A percentile compares a stretch with the other conserved stretches of the same genome.
phyloP scores from a whole-genome alignment of 73 alveolate genomes.

The Tetrahymena thermophila region DNA sequence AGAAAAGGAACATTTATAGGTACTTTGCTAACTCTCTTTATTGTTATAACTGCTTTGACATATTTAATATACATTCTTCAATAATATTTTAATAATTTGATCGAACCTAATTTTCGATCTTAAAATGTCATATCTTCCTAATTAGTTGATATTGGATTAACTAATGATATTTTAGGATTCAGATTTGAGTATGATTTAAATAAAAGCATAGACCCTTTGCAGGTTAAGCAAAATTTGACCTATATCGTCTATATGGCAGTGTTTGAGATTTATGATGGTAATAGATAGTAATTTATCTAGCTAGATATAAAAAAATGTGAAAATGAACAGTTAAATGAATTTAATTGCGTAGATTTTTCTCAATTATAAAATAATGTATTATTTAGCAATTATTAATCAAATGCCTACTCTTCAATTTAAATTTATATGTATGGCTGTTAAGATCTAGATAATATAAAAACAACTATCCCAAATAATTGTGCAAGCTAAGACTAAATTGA shows the following conservation, averaged over 20 bases:
- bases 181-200: background rate
- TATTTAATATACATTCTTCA: background rate
- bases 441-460: background rate
- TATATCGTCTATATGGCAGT: background rate
- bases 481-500: background rate
- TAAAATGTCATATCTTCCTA: background rate
- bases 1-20: background rate
- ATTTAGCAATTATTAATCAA: background rate
- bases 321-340: background rate
- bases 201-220: background rate
- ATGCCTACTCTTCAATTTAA: background rate
- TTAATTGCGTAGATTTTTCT: background rate
- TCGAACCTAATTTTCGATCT: background rate
- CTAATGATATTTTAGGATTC: background rate
- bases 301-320: background rate
- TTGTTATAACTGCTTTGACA: background rate
- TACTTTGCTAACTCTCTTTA: background rate
- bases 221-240: background rate
- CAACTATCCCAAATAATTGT: background rate
- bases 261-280: background rate
- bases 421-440: background rate
- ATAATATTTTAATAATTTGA: background rate
- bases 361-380: too few relatives aligned
- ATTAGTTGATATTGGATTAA: background rate
- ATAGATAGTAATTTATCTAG: too few relatives aligned